Evolutionary conservation across 2,329 filamentous ascomycete species (phyloP).

Genomic region (Pseudogymnoascus sp.): DNA sequence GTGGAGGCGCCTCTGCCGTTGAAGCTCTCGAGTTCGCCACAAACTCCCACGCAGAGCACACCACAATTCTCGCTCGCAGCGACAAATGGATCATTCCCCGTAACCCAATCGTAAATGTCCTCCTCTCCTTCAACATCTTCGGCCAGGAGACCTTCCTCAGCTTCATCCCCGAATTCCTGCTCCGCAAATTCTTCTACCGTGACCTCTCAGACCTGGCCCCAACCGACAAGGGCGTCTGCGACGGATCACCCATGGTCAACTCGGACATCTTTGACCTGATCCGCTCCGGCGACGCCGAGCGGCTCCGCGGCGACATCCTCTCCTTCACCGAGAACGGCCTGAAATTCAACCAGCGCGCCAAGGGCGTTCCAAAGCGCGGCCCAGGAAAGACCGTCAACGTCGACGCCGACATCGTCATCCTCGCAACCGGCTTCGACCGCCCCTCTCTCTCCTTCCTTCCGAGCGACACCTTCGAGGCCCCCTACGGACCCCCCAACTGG

Average conservation of each 20-base stretch:
- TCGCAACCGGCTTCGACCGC: conserved; percentile 76
- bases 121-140: conserved; percentile 72
- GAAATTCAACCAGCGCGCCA: conserved; percentile 62
- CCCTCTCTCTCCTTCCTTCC: conserved; percentile 70
- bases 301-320: conserved; percentile 75
- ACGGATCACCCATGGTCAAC: conserved; percentile 82
- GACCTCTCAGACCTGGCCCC: conserved; percentile 71
- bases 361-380: conserved; percentile 69
- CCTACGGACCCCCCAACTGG: conserved; percentile 77
- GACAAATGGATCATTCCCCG: conserved; percentile 87
- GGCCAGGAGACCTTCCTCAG: conserved; percentile 70
- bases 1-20: conserved; percentile 73
- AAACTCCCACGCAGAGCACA: conserved; percentile 57
- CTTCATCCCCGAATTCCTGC: conserved; percentile 69
- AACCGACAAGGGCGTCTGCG: conserved; percentile 66
- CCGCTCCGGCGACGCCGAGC: conserved; percentile 63
- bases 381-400: conserved; percentile 62
- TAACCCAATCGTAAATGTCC: conserved; percentile 65
- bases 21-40: conserved; percentile 77
- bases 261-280: conserved; percentile 72
- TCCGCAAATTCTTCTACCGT: conserved; percentile 75
- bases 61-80: conserved; percentile 66
- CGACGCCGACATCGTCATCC: conserved; percentile 68
- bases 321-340: conserved; percentile 59
- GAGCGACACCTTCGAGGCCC: conserved; percentile 62